Conservation (phyloP, 2,329 filamentous ascomycete species). For the Simplicillium sp. region DNA sequence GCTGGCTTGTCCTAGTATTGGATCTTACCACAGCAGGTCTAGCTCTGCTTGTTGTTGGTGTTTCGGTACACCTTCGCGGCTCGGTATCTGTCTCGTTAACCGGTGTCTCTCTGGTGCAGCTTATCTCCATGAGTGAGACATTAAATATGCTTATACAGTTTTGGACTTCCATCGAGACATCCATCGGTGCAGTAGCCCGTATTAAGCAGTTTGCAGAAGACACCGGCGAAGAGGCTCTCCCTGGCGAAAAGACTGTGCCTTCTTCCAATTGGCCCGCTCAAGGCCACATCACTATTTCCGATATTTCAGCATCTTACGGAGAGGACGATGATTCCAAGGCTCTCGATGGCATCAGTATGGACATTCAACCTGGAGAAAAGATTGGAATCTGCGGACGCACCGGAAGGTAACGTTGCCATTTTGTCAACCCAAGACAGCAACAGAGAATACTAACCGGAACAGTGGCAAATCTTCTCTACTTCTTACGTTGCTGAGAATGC, state of each 20-base stretch:
- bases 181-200: conserved; percentile 22
- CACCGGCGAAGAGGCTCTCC: conserved; percentile 16
- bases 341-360: conserved; percentile 13
- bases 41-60: conserved; percentile 35
- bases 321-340: conserved; percentile 8
- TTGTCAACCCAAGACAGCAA: background rate
- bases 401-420: conserved; percentile 20
- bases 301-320: conserved; percentile 18
- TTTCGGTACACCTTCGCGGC: conserved; percentile 26
- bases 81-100: conserved; percentile 19
- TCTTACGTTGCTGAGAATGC: conserved; percentile 35
- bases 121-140: conserved; percentile 21
- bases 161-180: conserved; percentile 28
- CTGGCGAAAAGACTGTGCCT: conserved; percentile 10
- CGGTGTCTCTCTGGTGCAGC: conserved; percentile 21
- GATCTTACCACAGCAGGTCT: conserved; percentile 37
- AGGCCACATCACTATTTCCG: conserved; percentile 17
- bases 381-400: conserved; percentile 42
- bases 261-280: conserved; percentile 18
- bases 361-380: conserved; percentile 29
- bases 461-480: conserved; percentile 44
- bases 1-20: conserved; percentile 44
- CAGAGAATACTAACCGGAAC: background rate
- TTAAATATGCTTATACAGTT: conserved; percentile 24
- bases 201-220: conserved; percentile 21